Base-by-base conservation (phyloP, 495 filamentous ascomycete species). In the Choiromyces venosus region DNA sequence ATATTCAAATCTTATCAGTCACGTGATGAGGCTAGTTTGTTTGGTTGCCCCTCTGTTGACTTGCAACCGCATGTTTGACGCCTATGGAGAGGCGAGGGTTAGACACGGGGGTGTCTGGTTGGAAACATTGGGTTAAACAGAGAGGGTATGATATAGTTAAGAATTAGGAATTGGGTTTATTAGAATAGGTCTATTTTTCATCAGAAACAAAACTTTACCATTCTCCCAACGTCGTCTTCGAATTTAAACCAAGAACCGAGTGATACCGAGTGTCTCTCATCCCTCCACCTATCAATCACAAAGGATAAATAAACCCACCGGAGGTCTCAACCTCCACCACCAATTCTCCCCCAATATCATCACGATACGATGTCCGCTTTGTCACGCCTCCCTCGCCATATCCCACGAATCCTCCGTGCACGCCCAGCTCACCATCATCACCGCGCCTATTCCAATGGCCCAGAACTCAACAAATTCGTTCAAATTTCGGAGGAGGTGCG, bases 401-500 rank as follows among this genome's bases (percentile, higher is more conserved):
- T 67, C 44, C 56, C 52, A 6, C 68, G 52, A 37, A 56, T 73
- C 56, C 33, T 37, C 52, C 40, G 36, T 44, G n/a, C 69, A 18
- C 38, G 38, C 2, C 64, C 70, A 40, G 39, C 36, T 29, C n/a
- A 29, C n/a, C 68, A 64, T 25, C 39, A 69, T 16, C 39, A 56
- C 19, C 64, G n/a, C 18, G 21, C 39, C 18, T n/a, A 19, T 18
- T 65, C 74, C 29, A 74, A 71, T 66, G 56, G 72, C 37, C 71
- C 80, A 29, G 79, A 76, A 69, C 76, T 86, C 61, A 87, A 85
- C 79, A 85, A 83, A 67, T 88, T 92, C 78, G 86, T 97, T 71
- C 85, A 85, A 68, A 83, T 98, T 71, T 96, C 93, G 9, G 89
- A 92, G 74, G 94, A 98, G 81, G 89, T 99, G 19, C 86, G 84